Evolutionary conservation across 768 basidiomycete genomes (phyloP), one percentile per base, ranked within the genome.

Genomic region (Tricholoma sp.): DNA sequence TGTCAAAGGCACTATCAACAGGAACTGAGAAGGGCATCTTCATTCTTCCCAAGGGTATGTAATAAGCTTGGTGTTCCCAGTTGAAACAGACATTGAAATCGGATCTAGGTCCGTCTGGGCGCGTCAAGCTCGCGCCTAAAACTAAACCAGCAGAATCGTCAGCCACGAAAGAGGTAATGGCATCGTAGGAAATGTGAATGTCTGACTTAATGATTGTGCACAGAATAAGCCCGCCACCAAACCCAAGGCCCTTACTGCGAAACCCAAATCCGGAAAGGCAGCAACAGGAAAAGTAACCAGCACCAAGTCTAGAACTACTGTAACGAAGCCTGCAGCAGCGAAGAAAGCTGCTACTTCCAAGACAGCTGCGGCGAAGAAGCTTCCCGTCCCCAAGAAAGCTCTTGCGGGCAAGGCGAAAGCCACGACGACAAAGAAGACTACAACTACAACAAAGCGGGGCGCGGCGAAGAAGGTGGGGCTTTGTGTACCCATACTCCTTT

Each of bases 11-110:
- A 55, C 87, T 98, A 68, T 75, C 82, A 54, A 74, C 79, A n/a
- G 94, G 95, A 55, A 83, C 82, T 34, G 89, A 94, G 67, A 91
- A 89, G 71, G 84, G 85, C 54, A 75, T 87, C 61, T 95, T 98
- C 71, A 76, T 84, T 24, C 79, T 96, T 35, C 95, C 94, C 64
- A 96, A 95, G 79, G 95, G 94, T 86, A 67, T 64, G 60, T 60
- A 27, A 39, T 22, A 27, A 56, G 52, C 19, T 57, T 55, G 14
- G 11, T 50, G 46, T 43, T 31, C 21, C 52, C 39, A 52, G 43
- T 34, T 49, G 7, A 54, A 50, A 21, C 57, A 32, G 51, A 52
- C 24, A 34, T 52, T 46, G 52, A 55, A 31, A 50, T 19, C 31
- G 19, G 29, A 50, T 57, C 70, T 14, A 91, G 79, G 82, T 29